These are phyloP conservation scores for Hemisphaericaspora nanyangensis DNA, from an alignment of 805 yeast genomes.

Conservation along the genomic window DNA sequence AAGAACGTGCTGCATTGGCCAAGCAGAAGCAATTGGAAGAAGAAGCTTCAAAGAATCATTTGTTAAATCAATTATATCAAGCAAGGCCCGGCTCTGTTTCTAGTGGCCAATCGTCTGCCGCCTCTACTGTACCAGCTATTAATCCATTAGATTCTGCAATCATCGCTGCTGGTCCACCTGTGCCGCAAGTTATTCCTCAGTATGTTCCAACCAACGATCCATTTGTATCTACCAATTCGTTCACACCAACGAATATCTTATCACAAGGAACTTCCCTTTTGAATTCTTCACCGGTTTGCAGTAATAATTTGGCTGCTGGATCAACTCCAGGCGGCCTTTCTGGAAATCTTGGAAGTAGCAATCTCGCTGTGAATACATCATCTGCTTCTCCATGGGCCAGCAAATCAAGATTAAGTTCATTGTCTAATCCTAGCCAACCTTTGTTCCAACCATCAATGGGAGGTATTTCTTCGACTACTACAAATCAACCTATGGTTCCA, in stretches of 20 bases:
- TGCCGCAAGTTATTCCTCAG: not conserved
- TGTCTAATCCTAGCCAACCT: slow-evolving; percentile 4
- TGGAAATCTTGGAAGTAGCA: not conserved
- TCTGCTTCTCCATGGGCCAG: slow-evolving; percentile 9
- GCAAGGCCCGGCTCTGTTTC: slow-evolving; percentile 24
- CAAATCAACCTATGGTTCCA: not conserved
- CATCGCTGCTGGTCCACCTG: not conserved
- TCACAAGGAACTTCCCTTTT: not conserved
- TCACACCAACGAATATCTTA: not conserved
- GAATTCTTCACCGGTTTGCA: not conserved
- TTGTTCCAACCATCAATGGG: not conserved
- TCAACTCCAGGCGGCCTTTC: not conserved
- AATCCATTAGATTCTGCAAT: not conserved
- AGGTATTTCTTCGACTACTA: not conserved
- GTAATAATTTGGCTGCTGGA: not conserved
- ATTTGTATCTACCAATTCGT: not conserved
- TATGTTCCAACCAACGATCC: not conserved
- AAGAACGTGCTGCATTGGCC: not conserved
- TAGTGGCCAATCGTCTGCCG: slow-evolving; percentile 3
- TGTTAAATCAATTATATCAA: slow-evolving; percentile 32
- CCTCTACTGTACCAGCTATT: slow-evolving; percentile 1
- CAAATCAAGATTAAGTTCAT: slow-evolving; percentile 10
- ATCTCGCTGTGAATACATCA: not conserved
- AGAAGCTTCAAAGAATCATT: slow-evolving; percentile 15
- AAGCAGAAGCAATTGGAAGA: slow-evolving; percentile 5